Evolutionary conservation across 1,284 basidiomycete genomes (phyloP), one percentile per base, ranked within the genome.

Genomic region (Ustilago hordei): DNA sequence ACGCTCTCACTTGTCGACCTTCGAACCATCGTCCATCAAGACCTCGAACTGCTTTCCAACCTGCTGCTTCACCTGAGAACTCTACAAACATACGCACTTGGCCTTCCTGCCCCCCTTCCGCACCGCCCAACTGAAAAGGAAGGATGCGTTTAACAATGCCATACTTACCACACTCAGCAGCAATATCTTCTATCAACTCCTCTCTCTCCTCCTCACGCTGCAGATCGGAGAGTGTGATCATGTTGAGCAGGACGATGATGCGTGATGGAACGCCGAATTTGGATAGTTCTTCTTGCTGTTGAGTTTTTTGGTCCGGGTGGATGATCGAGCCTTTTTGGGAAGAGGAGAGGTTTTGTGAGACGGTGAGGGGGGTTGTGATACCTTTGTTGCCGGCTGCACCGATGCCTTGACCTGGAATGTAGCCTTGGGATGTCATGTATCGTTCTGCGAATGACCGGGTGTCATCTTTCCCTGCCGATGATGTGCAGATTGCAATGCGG

Each of bases 321-420:
- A 55, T 17, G 52, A 71, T 71, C 8, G 17, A 11, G 0, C 69
- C 69, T 0, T 58, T 53, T 15, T 36, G 36, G 15, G 28, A 34
- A 17, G 15, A 4, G 17, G 8, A 7, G 6, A 28, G 17, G 11
- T 34, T 43, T 15, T 56, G 12, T 4, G 59, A 32, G 8, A 55
- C 53, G 34, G 38, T 39, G 45, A 85, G 63, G 3, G 84, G 83
- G 6, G 60, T 45, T 4, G 64, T 2, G 17, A 84, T 82, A 8
- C 83, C 84, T 32, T 77, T 74, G 54, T 75, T 80, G 1, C 80
- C 78, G 13, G 78, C 75, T 0, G 81, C 73, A n/a, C 84, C 84
- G 6, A 85, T 55, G 9, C 82, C 84, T 56, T 72, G 63, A 9
- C 84, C 83, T 23, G 78, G 43, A n/a, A 64, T 59, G 66, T 81